Conservation (phyloP, 192 early-diverging fungal species). For the Coemansia sp. region DNA sequence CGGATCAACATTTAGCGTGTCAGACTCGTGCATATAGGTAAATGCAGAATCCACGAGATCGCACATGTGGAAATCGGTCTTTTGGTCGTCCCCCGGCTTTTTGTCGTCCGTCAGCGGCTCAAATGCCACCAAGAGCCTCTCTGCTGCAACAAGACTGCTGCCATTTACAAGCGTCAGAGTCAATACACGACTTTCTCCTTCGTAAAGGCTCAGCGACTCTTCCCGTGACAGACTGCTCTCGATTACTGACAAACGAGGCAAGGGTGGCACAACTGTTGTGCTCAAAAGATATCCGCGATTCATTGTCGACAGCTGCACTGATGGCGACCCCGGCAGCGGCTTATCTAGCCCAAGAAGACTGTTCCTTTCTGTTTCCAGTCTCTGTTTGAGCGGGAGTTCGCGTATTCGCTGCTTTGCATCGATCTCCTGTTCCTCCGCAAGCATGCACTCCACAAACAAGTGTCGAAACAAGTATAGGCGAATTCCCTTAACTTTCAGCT, state of each 20-base stretch:
- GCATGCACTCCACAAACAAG: constrained; percentile 19
- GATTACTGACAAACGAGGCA: constrained; percentile 29
- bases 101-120: constrained; percentile 22
- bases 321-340: neutral
- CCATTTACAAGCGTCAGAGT: constrained; percentile 31
- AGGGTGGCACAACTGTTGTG: constrained; percentile 22
- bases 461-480: constrained; percentile 38
- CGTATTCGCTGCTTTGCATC: constrained; percentile 20
- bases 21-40: constrained; percentile 15
- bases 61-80: constrained; percentile 14
- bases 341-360: constrained; percentile 19
- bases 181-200: constrained; percentile 37
- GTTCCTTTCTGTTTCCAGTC: constrained; percentile 36
- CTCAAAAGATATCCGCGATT: constrained; percentile 21
- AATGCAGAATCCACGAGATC: constrained; percentile 38
- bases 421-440: constrained; percentile 25
- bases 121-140: constrained; percentile 26
- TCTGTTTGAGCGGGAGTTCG: constrained; percentile 27
- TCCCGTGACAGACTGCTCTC: constrained; percentile 21
- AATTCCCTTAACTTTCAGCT: constrained; percentile 26
- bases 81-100: constrained; percentile 12
- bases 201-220: constrained; percentile 40
- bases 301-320: constrained; percentile 27
- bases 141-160: constrained; percentile 15
- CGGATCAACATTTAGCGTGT: neutral